Evolutionary conservation across 1,284 basidiomycete genomes (phyloP).

Genomic region (Fomitiporia mediterranea): DNA sequence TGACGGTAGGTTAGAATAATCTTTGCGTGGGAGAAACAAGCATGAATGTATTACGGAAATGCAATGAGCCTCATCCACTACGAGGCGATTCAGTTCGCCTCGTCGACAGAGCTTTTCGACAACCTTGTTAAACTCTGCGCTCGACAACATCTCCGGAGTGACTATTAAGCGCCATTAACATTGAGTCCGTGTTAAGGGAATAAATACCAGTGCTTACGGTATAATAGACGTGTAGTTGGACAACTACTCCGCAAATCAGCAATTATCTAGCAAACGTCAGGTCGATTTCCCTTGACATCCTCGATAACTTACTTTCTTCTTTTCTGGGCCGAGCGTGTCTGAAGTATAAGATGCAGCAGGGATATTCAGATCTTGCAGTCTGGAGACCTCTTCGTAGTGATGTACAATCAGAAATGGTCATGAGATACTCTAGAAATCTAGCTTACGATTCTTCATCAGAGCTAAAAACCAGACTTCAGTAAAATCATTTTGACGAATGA

Average conservation of each 20-base stretch:
- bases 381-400: conserved; percentile 53
- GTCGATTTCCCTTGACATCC: background rate
- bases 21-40: conserved; percentile 1
- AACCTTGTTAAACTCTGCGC: conserved; percentile 46
- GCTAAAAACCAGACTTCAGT: conserved; percentile 38
- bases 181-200: too few species aligned
- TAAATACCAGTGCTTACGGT: conserved; percentile 45
- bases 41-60: conserved; percentile 54
- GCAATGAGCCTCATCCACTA: conserved; percentile 86
- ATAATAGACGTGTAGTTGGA: conserved; percentile 63
- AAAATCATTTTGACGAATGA: background rate
- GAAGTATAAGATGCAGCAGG: conserved; percentile 63
- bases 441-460: conserved; percentile 78
- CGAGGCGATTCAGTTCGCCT: conserved; percentile 60
- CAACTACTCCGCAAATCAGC: conserved; percentile 57
- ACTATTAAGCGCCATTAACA: conserved; percentile 31
- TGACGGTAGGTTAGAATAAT: conserved; percentile 27
- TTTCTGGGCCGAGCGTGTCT: conserved; percentile 53
- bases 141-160: conserved; percentile 73
- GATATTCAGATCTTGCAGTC: conserved; percentile 51
- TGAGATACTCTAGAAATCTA: too few species aligned
- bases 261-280: conserved; percentile 44
- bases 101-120: conserved; percentile 50
- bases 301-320: conserved; percentile 42
- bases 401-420: too few species aligned